Percentiles rank a stretch among this genome's conserved stretches.
Conservation (phyloP, 805 yeast genomes). For the Nakazawaea wickerhamii region DNA sequence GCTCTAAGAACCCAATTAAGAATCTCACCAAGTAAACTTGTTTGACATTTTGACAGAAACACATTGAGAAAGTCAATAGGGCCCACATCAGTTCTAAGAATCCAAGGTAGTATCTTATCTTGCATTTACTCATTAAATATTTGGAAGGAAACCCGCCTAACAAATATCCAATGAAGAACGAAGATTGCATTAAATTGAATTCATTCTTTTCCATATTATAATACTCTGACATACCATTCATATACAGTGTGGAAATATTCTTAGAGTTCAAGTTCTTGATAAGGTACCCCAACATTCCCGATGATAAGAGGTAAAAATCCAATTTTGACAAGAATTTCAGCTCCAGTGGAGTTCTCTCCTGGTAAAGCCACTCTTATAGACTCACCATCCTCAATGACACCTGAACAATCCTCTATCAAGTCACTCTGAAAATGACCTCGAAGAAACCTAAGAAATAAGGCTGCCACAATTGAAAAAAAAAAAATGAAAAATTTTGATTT, state of each 20-base stretch:
- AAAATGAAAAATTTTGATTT: background rate
- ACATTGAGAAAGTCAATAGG: conserved; percentile 31
- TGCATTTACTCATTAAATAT: conserved; percentile 33
- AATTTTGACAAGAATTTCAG: conserved; percentile 15
- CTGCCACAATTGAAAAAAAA: background rate
- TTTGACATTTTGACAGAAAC: conserved; percentile 16
- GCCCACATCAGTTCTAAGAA: conserved; percentile 41
- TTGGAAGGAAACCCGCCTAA: conserved; percentile 48
- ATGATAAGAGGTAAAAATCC: conserved; percentile 16
- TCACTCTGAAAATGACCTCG: no score
- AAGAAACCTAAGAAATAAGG: no score
- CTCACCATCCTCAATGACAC: conserved; percentile 1
- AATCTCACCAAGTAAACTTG: conserved; percentile 21
- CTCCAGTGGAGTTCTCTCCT: background rate
- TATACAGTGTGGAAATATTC: conserved; percentile 29
- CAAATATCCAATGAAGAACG: conserved; percentile 37
- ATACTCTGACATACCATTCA: conserved; percentile 31
- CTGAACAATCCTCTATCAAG: background rate
- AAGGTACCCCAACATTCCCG: conserved; percentile 24
- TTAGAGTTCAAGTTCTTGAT: conserved; percentile 29
- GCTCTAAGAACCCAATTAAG: conserved; percentile 38
- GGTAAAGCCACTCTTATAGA: background rate
- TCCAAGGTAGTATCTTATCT: conserved; percentile 41
- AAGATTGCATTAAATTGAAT: conserved; percentile 5
- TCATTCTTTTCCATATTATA: conserved; percentile 22